phyloP scores from a whole-genome alignment of 495 filamentous ascomycete species.

The Aspergillus conjunctus region DNA sequence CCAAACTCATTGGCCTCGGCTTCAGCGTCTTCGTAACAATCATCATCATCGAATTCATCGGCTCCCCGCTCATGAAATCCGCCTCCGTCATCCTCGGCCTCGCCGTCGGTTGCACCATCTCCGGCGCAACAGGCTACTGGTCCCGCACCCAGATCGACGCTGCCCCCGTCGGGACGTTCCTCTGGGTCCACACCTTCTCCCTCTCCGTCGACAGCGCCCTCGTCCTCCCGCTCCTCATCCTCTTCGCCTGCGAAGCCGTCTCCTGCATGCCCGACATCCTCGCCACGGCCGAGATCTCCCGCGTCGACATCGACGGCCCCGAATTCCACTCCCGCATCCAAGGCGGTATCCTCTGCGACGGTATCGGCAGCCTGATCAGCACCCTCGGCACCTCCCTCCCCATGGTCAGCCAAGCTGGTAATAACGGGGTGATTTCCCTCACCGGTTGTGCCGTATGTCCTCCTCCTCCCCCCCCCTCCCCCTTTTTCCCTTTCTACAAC shows the following conservation, averaged over 20 bases:
- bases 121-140: constrained; percentile 78
- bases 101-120: constrained; percentile 78
- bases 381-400: constrained; percentile 76
- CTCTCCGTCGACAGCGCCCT: constrained; percentile 77
- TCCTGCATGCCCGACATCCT: constrained; percentile 85
- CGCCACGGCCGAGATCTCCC: constrained; percentile 72
- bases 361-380: constrained; percentile 74
- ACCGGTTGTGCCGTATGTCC: constrained; percentile 72
- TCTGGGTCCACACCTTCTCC: constrained; percentile 84
- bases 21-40: constrained; percentile 84
- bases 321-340: constrained; percentile 83
- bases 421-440: constrained; percentile 83
- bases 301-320: constrained; percentile 74
- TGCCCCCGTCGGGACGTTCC: constrained; percentile 71
- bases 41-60: constrained; percentile 75
- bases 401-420: constrained; percentile 74
- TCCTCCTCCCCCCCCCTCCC: background rate
- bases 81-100: constrained; percentile 75
- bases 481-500: background rate
- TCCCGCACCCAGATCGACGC: constrained; percentile 62
- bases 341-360: constrained; percentile 79
- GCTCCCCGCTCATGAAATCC: constrained; percentile 69
- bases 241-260: constrained; percentile 63
- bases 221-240: constrained; percentile 68
- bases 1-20: constrained; percentile 77